A percentile compares a stretch with the other conserved stretches of the same genome.
These are phyloP conservation scores for Vanderwaltozyma verrucispora DNA, from an alignment of 805 yeast species.

Conservation along the genomic window DNA sequence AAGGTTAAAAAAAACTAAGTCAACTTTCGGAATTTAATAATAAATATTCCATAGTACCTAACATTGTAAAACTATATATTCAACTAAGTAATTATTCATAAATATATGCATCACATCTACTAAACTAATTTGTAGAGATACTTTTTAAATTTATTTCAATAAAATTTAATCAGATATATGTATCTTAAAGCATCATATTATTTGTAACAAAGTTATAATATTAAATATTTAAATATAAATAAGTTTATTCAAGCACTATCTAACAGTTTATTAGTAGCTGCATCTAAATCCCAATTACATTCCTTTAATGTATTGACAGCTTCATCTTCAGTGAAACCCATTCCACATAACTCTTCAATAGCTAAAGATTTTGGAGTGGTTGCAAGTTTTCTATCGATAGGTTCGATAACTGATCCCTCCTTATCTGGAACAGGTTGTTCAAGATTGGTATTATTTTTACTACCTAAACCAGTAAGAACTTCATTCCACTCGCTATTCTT, in stretches of 20 bases:
- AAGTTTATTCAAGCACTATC: conserved; percentile 53
- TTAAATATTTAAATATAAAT: too few relatives aligned
- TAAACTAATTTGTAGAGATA: too few relatives aligned
- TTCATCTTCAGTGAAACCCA: conserved; percentile 70
- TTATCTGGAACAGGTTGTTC: conserved; percentile 4
- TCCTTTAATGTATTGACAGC: conserved; percentile 58
- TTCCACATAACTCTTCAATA: conserved; percentile 68
- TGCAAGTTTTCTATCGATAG: conserved; percentile 24
- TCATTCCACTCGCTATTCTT: conserved; percentile 74
- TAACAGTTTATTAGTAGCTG: conserved; percentile 72
- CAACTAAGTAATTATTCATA: too few relatives aligned
- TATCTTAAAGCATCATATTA: too few relatives aligned
- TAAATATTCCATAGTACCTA: too few relatives aligned
- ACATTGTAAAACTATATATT: too few relatives aligned
- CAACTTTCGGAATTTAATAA: too few relatives aligned
- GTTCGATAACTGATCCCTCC: conserved; percentile 2
- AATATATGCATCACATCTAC: too few relatives aligned
- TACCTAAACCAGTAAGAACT: conserved; percentile 80
- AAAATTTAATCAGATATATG: too few relatives aligned
- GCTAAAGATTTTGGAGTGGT: conserved; percentile 44
- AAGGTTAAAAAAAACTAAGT: conserved; percentile 4
- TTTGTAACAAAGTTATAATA: too few relatives aligned
- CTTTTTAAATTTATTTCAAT: too few relatives aligned
- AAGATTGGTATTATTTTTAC: conserved; percentile 11
- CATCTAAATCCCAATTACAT: conserved; percentile 66